Evolutionary conservation across 805 yeast species (phyloP), one percentile per base, ranked within the genome.

Genomic region (Nakazawaea pomicola): DNA sequence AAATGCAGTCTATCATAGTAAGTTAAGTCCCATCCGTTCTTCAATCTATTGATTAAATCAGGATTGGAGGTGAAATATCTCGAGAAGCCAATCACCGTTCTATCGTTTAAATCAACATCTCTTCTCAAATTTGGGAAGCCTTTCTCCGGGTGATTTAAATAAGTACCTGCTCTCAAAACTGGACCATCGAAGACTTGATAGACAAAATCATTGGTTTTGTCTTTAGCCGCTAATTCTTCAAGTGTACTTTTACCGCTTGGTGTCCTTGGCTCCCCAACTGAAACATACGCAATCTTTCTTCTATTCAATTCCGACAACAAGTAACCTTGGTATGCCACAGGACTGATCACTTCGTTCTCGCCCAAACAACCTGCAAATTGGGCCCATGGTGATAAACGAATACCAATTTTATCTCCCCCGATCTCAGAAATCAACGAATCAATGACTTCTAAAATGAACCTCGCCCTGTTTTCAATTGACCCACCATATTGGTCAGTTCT

Each of bases 361-460:
- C 76, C 75, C 37, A 58, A 55, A 56, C 62, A 54, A 17, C 59
- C 67, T 43, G 71, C 68, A 45, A 57, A 60, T n/a, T 47, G 38
- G 46, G 72, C 64, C 54, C 57, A 65, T 11, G 79, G 78, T n/a
- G 78, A 68, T 17, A 74, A 51, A 47, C 84, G 62, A 40, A 77
- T 50, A 32, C 71, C 78, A 33, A 68, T 58, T 37, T 60, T 67
- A 3, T 65, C 65, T 16, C 73, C 66, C 36, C 86, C 87, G 46
- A 80, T 57, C 2, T 72, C 76, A 4, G 58, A 71, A 20, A 62
- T 61, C 28, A 76, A 49, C 3, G 72, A 70, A 48, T 76, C 81
- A 16, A 78, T 61, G 15, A 77, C 64, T 49, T 74, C 79, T 23
- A 70, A 54, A 1, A 56, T 40, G 31, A 69, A 55, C 36, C 67